A percentile compares a stretch with the other conserved stretches of the same genome.
Evolutionary conservation across 371 early-diverging fungal species (phyloP).

Genomic region (Mucor piriformis): DNA sequence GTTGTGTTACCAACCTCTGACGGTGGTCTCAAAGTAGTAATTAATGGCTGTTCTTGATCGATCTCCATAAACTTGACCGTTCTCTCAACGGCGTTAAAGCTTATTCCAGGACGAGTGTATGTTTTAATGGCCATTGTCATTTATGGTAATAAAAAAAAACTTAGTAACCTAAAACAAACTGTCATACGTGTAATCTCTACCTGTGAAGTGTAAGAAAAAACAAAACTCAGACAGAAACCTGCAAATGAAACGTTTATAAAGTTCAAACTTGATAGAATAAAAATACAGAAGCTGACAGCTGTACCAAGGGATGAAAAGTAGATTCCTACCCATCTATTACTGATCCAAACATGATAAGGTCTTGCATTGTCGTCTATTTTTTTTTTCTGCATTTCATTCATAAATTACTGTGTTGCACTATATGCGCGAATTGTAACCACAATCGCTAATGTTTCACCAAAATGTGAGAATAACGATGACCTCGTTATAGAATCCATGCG

Average conservation of each 20-base stretch:
- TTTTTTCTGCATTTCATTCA: conserved; percentile 47
- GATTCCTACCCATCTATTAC: conserved; percentile 81
- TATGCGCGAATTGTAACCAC: conserved; percentile 82
- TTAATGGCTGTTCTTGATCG: conserved; percentile 73
- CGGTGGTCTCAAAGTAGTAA: conserved; percentile 57
- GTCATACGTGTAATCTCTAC: conserved; percentile 27
- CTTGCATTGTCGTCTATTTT: conserved; percentile 64
- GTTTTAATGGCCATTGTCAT: conserved; percentile 49
- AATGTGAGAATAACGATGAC: conserved; percentile 80
- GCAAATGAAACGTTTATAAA: conserved; percentile 68
- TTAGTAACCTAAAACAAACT: no score
- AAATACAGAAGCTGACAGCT: conserved; percentile 58
- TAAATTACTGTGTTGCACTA: conserved; percentile 59
- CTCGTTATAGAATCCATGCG: conserved; percentile 77
- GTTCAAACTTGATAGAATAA: conserved; percentile 44
- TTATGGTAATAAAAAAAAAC: no score
- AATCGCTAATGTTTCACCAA: conserved; percentile 70
- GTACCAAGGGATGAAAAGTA: conserved; percentile 71
- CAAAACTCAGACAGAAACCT: conserved; percentile 78
- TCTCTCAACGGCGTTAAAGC: conserved; percentile 85
- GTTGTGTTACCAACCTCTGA: conserved; percentile 38
- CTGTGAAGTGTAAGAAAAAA: conserved; percentile 49
- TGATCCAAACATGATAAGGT: conserved; percentile 72
- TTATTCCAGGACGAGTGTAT: conserved; percentile 79
- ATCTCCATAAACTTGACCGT: conserved; percentile 77